phyloP scores from a whole-genome alignment of 805 yeast genomes.

The Metschnikowia gelsemii region DNA sequence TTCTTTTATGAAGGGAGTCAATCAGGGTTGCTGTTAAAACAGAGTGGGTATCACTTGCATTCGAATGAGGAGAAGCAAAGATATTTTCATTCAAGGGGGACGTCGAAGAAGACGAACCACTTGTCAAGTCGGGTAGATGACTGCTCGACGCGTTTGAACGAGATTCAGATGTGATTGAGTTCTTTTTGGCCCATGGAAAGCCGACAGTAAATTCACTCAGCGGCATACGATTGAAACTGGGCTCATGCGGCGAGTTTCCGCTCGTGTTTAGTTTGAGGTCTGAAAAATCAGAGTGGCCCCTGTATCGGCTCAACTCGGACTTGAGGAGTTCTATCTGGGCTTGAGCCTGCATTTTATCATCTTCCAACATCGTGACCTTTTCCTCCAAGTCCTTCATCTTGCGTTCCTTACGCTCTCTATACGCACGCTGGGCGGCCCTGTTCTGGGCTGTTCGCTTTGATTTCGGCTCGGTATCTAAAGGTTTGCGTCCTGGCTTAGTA shows the following conservation, averaged over 20 bases:
- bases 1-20: constrained; percentile 21
- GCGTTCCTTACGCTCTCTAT: constrained; percentile 87
- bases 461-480: constrained; percentile 74
- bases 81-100: constrained; percentile 41
- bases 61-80: constrained; percentile 34
- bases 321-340: constrained; percentile 75
- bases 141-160: constrained; percentile 10
- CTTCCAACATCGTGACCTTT: constrained; percentile 70
- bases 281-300: constrained; percentile 37
- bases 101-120: constrained; percentile 36
- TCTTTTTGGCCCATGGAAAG: constrained; percentile 49
- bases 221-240: not conserved
- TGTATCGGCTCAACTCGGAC: constrained; percentile 63
- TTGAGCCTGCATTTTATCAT: constrained; percentile 62
- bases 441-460: constrained; percentile 94
- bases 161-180: constrained; percentile 12
- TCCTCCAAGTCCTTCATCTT: constrained; percentile 84
- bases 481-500: constrained; percentile 79
- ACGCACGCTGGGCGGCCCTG: constrained; percentile 98
- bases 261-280: constrained; percentile 22
- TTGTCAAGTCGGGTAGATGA: constrained; percentile 36
- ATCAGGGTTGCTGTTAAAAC: constrained; percentile 10
- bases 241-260: constrained; percentile 4
- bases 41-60: constrained; percentile 18
- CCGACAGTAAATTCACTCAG: constrained; percentile 37